Evolutionary conservation across 2,329 filamentous ascomycete species (phyloP).

Genomic region (Penicillium nordicum): DNA sequence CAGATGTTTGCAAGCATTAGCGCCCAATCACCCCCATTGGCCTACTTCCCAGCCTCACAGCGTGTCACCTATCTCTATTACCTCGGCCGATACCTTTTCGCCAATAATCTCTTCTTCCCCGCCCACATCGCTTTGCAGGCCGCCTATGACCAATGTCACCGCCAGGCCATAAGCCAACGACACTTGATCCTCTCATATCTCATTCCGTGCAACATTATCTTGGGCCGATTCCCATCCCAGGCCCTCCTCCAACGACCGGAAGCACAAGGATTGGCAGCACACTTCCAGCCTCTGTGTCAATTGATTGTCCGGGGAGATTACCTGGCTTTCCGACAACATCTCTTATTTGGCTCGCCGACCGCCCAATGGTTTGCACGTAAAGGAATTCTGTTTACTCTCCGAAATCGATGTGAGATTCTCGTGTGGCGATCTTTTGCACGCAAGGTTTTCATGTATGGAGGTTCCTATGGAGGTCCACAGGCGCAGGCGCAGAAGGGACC

Average conservation of each 20-base stretch:
- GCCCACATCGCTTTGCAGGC: constrained; percentile 72
- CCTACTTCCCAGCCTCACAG: constrained; percentile 78
- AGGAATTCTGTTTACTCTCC: constrained; percentile 71
- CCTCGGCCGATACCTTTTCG: constrained; percentile 83
- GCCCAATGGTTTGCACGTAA: constrained; percentile 72
- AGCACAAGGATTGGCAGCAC: constrained; percentile 59
- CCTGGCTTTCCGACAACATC: constrained; percentile 65
- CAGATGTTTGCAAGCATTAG: constrained; percentile 88
- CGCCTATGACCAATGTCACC: constrained; percentile 73
- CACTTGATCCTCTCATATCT: constrained; percentile 79
- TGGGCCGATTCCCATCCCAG: constrained; percentile 75
- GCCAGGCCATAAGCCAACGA: constrained; percentile 62
- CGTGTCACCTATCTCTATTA: constrained; percentile 93
- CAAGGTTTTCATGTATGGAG: constrained; percentile 73
- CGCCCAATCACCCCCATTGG: constrained; percentile 74
- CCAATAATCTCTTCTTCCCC: constrained; percentile 76
- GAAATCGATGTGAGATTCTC: constrained; percentile 73
- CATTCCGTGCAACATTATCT: constrained; percentile 75
- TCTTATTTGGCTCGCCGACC: constrained; percentile 53
- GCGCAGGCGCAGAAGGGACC: constrained; percentile 47
- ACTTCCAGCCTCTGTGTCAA: constrained; percentile 70
- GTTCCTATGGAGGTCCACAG: constrained; percentile 58
- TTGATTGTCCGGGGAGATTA: constrained; percentile 74
- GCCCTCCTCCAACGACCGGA: constrained; percentile 67
- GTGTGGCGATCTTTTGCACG: constrained; percentile 81